Evolutionary conservation across 1,139 yeast genomes (phyloP), one percentile per base, ranked within the genome.

Genomic region (Debaryomycetaceae sp.): DNA sequence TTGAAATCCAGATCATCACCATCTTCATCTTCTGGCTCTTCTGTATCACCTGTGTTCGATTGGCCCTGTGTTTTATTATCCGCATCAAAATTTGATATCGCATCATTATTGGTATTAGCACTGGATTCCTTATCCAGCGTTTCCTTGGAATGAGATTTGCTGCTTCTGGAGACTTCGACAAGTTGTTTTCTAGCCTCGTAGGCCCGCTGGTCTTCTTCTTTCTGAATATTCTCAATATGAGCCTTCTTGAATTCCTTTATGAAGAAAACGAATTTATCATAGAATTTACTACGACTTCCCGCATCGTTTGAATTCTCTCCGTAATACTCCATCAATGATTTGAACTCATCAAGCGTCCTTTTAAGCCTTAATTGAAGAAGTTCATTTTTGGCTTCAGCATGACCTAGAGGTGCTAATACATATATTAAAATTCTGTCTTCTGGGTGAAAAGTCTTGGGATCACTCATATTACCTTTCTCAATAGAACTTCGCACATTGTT

Each of bases 231-330:
- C 44, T 74, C 79, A n/a, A 71, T 57, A 47, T 74, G 78, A 1
- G 75, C 78, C 47, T 60, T 66, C 50, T 70, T 74, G 50, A 70
- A 74, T 45, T 75, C 79, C 23, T 53, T 49, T 2, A 74, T 69
- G 51, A 75, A 75, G 4, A 53, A 43, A 33, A 64, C 61, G 48
- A 75, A 63, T 50, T 74, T 75, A 37, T 56, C 59, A 47, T 69
- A 72, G 46, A 75, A 75, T 1, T 59, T 55, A 43, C 66, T 68
- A 40, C 72, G 56, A 42, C 76, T 66, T 46, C 71, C 67, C 6
- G 69, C 57, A 56, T 88, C 95, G 5, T 66, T 62, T 1, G 81
- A 73, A 56, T 85, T 84, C 60, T 93, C 99, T 6, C 98, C 98
- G 63, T 85, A 93, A 58, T 81, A 85, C 42, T 69, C 69, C 93